phyloP scores from a whole-genome alignment of 2,329 filamentous ascomycete species.

The Fusarium equiseti region DNA sequence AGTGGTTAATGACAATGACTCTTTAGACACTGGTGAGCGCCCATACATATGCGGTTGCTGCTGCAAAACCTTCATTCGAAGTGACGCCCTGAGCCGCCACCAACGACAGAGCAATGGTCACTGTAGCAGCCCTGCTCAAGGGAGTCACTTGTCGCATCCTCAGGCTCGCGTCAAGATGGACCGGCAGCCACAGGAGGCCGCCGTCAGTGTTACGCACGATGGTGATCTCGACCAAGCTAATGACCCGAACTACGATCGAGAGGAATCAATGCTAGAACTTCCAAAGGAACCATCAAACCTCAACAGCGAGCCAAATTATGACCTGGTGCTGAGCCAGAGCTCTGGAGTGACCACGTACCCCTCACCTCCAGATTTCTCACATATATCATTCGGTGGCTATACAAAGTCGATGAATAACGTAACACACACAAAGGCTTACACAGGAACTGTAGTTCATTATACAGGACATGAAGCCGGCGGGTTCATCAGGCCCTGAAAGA shows the following conservation, averaged over 20 bases:
- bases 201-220: conserved; percentile 64
- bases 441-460: too few species aligned
- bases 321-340: too few species aligned
- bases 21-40: conserved; percentile 91
- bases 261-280: too few species aligned
- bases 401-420: too few species aligned
- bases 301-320: too few species aligned
- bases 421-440: too few species aligned
- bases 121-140: conserved; percentile 95
- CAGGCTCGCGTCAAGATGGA: conserved; percentile 89
- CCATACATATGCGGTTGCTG: conserved; percentile 98
- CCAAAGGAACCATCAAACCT: too few species aligned
- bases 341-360: too few species aligned
- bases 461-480: too few species aligned
- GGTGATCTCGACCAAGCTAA: conserved; percentile 71
- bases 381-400: too few species aligned
- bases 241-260: conserved; percentile 69
- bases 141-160: conserved; percentile 93
- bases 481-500: too few species aligned
- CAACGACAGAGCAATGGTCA: conserved; percentile 99
- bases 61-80: conserved; percentile 97
- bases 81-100: conserved; percentile 97
- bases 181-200: conserved; percentile 68
- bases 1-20: conserved; percentile 46
- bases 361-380: too few species aligned